Percentiles rank a stretch among this genome's conserved stretches.
These are phyloP conservation scores for Phytophthora chlamydospora DNA, from an alignment of 352 stramenopile species.

Conservation along the genomic window DNA sequence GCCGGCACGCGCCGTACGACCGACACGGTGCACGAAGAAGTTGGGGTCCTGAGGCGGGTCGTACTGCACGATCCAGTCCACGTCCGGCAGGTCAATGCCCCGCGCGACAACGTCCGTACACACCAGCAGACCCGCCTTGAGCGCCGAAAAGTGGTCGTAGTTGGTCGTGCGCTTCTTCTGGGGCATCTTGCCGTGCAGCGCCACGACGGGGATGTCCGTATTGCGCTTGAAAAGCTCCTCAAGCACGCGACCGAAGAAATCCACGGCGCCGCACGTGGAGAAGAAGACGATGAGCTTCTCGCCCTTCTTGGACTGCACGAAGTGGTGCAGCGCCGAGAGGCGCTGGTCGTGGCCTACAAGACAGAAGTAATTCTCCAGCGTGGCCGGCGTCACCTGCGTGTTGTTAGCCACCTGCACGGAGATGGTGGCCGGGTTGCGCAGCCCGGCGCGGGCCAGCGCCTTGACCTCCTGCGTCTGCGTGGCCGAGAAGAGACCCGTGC, in stretches of 20 bases:
- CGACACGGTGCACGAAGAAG: conserved; percentile 99
- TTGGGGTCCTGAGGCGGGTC: conserved; percentile 97
- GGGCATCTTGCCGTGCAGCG: conserved; percentile 95
- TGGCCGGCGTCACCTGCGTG: conserved; percentile 78
- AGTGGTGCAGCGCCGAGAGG: conserved; percentile 91
- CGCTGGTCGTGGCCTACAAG: conserved; percentile 95
- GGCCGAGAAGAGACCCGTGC: conserved; percentile 93
- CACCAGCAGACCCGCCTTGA: conserved; percentile 89
- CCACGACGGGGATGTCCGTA: conserved; percentile 56
- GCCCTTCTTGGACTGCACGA: conserved; percentile 89
- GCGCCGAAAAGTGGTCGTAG: conserved; percentile 73
- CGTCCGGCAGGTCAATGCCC: conserved; percentile 98
- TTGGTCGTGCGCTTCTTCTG: conserved; percentile 89
- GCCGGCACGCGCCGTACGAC: conserved; percentile 96
- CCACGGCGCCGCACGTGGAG: conserved; percentile 98
- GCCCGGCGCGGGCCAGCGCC: conserved; percentile 93
- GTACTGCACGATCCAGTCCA: conserved; percentile 99
- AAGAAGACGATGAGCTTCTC: conserved; percentile 99
- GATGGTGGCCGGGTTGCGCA: conserved; percentile 98
- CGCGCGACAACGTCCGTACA: conserved; percentile 99
- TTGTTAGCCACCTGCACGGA: conserved; percentile 95
- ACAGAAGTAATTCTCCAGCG: conserved; percentile 95
- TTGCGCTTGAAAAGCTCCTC: conserved; percentile 70
- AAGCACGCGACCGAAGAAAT: conserved; percentile 96
- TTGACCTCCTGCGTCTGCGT: conserved; percentile 96